A percentile compares a stretch with the other conserved stretches of the same genome.
Conservation (phyloP, 225 moss, liverwort and hornwort genomes). For the Marchantia paleacea region DNA sequence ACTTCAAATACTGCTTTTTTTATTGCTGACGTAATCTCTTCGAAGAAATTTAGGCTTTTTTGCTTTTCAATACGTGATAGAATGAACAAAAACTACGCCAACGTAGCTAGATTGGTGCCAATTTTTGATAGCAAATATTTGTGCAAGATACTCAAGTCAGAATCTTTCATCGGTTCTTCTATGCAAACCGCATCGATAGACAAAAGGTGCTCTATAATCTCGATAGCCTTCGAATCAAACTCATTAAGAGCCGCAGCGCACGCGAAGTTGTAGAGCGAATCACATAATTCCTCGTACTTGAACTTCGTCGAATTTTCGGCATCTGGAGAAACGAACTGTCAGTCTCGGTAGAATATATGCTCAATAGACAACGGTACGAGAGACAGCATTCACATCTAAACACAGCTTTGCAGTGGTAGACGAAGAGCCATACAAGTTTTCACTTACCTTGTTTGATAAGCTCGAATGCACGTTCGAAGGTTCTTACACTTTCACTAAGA, state of each 20-base stretch:
- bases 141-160: constrained; percentile 33
- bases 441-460: constrained; percentile 50
- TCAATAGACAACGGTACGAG: no score
- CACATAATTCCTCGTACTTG: constrained; percentile 76
- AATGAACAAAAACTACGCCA: no score
- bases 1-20: no score
- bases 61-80: no score
- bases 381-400: background rate
- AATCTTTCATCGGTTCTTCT: constrained; percentile 56
- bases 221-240: constrained; percentile 46
- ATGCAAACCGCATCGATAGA: constrained; percentile 44
- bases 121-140: no score
- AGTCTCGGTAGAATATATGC: background rate
- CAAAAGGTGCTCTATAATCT: constrained; percentile 57
- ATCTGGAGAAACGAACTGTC: constrained; percentile 33
- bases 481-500: constrained; percentile 53
- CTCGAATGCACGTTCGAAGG: constrained; percentile 57
- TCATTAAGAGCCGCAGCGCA: constrained; percentile 73
- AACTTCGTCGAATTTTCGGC: constrained; percentile 43
- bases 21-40: no score
- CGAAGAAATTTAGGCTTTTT: no score
- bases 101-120: no score
- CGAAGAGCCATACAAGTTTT: background rate
- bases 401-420: background rate
- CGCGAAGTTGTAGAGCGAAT: constrained; percentile 72